A percentile compares a stretch with the other conserved stretches of the same genome.
Conservation (phyloP, 306 rosid genomes). For the Prunus dulcis region DNA sequence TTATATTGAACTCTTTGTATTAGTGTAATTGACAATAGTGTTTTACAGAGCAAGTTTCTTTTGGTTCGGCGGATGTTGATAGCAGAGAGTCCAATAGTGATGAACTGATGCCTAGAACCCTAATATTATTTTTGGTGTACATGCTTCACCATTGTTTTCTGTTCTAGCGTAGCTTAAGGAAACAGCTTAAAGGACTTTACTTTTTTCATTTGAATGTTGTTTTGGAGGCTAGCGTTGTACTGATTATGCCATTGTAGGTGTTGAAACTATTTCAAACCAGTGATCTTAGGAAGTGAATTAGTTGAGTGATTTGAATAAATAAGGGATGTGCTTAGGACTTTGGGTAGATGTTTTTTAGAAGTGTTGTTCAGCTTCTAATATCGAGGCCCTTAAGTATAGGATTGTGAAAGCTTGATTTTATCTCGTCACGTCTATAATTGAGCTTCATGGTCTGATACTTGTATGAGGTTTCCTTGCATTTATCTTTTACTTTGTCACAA, state of each 20-base stretch:
- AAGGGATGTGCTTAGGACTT: too few relatives aligned
- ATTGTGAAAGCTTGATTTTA: neutral
- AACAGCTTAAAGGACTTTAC: neutral
- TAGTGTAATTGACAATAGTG: neutral
- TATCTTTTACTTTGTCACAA: neutral
- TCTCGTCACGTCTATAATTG: neutral
- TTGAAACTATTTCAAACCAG: too few relatives aligned
- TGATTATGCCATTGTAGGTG: neutral
- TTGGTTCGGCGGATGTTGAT: neutral
- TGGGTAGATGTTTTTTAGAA: accelerated
- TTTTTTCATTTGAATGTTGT: neutral
- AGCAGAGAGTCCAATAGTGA: neutral
- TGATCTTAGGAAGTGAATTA: too few relatives aligned
- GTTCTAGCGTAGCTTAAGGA: neutral
- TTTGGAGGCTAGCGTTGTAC: neutral
- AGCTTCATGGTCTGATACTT: neutral
- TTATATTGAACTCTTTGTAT: neutral
- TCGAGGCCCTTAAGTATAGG: neutral
- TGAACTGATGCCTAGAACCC: neutral
- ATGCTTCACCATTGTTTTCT: neutral
- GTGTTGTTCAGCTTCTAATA: neutral
- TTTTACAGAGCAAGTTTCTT: neutral
- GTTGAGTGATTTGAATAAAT: too few relatives aligned
- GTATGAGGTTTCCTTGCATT: neutral
- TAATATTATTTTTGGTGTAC: neutral